Percentiles rank a stretch among this genome's conserved stretches.
These are phyloP conservation scores for Berkeleyomyces basicola DNA, from an alignment of 2,329 filamentous ascomycete genomes.

Conservation along the genomic window DNA sequence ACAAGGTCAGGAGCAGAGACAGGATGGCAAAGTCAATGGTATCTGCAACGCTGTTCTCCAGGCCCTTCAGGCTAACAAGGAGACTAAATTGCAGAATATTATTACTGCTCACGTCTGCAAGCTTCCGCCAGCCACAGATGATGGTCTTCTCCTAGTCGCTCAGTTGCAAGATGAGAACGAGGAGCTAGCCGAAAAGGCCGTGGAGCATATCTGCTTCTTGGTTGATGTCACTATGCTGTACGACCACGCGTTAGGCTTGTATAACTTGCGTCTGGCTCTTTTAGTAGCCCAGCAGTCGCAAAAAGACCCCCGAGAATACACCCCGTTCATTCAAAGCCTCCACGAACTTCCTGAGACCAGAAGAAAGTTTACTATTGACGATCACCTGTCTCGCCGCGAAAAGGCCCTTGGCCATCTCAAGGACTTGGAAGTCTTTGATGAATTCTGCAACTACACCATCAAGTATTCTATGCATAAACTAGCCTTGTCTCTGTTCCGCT, in stretches of 20 bases:
- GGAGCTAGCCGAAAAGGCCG: constrained; percentile 66
- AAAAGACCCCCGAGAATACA: constrained; percentile 85
- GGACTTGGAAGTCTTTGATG: constrained; percentile 52
- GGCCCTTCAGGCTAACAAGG: constrained; percentile 31
- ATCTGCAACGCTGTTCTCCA: constrained; percentile 75
- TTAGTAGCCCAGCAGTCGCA: constrained; percentile 91
- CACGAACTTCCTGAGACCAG: constrained; percentile 56
- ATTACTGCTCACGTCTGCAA: constrained; percentile 95
- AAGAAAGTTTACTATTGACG: constrained; percentile 71
- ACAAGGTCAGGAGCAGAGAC: constrained; percentile 10
- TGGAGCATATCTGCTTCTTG: constrained; percentile 95
- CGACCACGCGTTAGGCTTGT: constrained; percentile 75
- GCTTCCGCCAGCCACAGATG: constrained; percentile 71
- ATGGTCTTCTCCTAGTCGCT: constrained; percentile 65
- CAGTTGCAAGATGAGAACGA: constrained; percentile 51
- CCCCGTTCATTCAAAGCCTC: constrained; percentile 81
- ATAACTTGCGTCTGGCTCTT: constrained; percentile 77
- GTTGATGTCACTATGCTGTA: constrained; percentile 87
- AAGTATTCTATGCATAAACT: constrained; percentile 67
- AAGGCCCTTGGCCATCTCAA: constrained; percentile 71
- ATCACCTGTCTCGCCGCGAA: constrained; percentile 57
- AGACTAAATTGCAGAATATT: constrained; percentile 64
- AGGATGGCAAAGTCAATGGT: constrained; percentile 55
- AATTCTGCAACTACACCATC: constrained; percentile 53
- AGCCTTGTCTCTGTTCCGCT: constrained; percentile 69